Percentiles rank a stretch among this genome's conserved stretches.
Conservation (phyloP, 1,284 basidiomycete species). For the Anthracocystis walkeri region DNA sequence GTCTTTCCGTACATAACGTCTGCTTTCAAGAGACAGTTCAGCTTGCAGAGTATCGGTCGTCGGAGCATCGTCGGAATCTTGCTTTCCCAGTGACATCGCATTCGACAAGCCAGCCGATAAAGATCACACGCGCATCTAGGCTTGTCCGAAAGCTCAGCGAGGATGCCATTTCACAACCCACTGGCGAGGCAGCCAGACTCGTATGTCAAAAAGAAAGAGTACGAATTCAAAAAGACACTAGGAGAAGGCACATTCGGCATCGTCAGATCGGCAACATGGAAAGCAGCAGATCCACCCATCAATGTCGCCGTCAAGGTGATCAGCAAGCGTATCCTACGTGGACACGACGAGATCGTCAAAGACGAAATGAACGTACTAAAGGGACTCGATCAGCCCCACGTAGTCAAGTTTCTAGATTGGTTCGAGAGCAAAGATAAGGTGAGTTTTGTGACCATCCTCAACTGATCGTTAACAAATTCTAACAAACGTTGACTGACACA, state of each 20-base stretch:
- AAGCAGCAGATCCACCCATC: conserved; percentile 58
- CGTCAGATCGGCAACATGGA: conserved; percentile 60
- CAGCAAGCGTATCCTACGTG: conserved; percentile 64
- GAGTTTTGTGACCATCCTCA: not conserved
- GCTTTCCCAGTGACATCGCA: too few relatives aligned
- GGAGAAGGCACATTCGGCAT: conserved; percentile 68
- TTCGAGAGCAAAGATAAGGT: conserved; percentile 65
- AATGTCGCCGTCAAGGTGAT: conserved; percentile 68
- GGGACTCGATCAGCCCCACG: conserved; percentile 64
- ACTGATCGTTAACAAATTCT: too few relatives aligned
- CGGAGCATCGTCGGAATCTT: too few relatives aligned
- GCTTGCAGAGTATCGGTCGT: too few relatives aligned
- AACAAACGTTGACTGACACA: not conserved
- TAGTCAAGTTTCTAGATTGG: conserved; percentile 74
- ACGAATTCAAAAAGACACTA: conserved; percentile 66
- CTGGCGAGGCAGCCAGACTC: conserved; percentile 57
- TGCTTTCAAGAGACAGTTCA: too few relatives aligned
- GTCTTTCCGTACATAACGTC: too few relatives aligned
- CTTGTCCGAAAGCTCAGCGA: not conserved
- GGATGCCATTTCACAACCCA: conserved; percentile 59
- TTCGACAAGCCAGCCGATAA: too few relatives aligned
- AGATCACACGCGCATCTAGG: too few relatives aligned
- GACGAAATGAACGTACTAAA: conserved; percentile 68
- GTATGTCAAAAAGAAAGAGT: conserved; percentile 67
- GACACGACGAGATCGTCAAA: conserved; percentile 66